These are phyloP conservation scores for Ustilago crameri DNA, from an alignment of 1,284 basidiomycete species.

Conservation along the genomic window DNA sequence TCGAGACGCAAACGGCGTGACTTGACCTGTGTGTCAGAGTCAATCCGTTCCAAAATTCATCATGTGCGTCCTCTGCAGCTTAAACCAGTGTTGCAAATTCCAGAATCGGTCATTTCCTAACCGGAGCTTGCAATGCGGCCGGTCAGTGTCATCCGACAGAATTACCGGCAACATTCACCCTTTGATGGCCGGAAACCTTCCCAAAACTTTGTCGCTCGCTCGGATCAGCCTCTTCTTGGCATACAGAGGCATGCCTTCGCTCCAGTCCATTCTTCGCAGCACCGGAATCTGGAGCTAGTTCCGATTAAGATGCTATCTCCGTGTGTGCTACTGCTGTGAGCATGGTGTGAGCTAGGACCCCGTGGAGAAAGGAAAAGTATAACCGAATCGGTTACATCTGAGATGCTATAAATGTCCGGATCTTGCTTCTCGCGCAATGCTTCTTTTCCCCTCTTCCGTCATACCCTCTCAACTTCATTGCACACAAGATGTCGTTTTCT, in stretches of 20 bases:
- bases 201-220: not conserved
- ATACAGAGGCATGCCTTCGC: too few relatives aligned
- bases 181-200: not conserved
- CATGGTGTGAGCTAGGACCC: conserved; percentile 4
- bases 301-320: conserved; percentile 2
- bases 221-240: too few relatives aligned
- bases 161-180: not conserved
- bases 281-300: too few relatives aligned
- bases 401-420: not conserved
- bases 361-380: conserved; percentile 1
- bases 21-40: not conserved
- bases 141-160: not conserved
- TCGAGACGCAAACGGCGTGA: too few relatives aligned
- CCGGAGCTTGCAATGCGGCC: not conserved
- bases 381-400: conserved; percentile 5
- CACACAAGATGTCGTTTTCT: conserved; percentile 32
- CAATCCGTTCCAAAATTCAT: too few relatives aligned
- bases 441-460: not conserved
- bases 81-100: too few relatives aligned
- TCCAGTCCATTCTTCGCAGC: too few relatives aligned
- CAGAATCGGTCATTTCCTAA: not conserved
- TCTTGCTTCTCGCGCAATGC: not conserved
- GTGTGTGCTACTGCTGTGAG: not conserved
- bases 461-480: conserved; percentile 2
- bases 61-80: too few relatives aligned